phyloP scores from a whole-genome alignment of 306 rosid genomes.

The Rosa chinensis region DNA sequence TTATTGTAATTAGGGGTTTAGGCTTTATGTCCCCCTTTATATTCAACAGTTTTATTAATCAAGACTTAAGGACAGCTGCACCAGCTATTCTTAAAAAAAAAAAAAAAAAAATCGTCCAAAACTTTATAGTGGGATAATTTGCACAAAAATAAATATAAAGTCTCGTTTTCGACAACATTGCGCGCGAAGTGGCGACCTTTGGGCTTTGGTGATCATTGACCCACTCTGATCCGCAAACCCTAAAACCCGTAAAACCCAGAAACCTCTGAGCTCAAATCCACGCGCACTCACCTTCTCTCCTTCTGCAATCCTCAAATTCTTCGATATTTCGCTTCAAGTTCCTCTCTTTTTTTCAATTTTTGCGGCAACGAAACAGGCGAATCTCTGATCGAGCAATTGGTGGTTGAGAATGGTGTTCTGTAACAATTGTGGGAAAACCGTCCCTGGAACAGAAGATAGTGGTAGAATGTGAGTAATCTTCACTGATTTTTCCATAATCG shows the following conservation, averaged over 20 bases:
- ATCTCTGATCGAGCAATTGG: neutral
- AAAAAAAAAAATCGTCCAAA: too few species aligned
- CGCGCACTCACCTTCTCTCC: too few species aligned
- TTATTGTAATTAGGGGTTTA: too few species aligned
- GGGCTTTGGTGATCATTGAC: too few species aligned
- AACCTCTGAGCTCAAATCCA: neutral
- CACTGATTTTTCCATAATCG: neutral
- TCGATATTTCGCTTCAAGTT: neutral
- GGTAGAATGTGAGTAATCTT: neutral
- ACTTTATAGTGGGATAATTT: too few species aligned
- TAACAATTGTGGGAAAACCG: neutral
- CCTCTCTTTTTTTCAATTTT: neutral
- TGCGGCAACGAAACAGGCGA: neutral
- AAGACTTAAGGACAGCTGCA: too few species aligned
- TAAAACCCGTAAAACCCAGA: neutral
- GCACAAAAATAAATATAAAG: too few species aligned
- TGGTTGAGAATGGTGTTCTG: neutral
- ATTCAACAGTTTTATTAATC: too few species aligned
- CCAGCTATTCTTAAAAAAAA: too few species aligned
- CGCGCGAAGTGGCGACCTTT: too few species aligned
- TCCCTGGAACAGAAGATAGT: neutral
- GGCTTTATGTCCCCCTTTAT: too few species aligned
- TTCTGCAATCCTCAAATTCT: neutral
- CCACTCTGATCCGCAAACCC: neutral
- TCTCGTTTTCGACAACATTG: too few species aligned